Base-by-base conservation (phyloP, 116 monocot species). In the Papilionanthe hybrid region DNA sequence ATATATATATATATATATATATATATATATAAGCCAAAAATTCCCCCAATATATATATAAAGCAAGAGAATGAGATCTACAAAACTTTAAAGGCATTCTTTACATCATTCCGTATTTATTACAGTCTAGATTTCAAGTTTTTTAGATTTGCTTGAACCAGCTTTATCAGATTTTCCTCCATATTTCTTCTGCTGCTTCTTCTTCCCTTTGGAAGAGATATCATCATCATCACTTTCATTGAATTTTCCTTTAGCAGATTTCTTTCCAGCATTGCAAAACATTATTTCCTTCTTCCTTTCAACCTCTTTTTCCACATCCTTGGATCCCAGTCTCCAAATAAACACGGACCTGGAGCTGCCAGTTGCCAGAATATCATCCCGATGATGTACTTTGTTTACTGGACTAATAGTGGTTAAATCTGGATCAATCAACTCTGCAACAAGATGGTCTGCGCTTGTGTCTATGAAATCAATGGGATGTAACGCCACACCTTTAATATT, bases 391-490 rank as follows among this genome's bases (percentile, higher is more conserved):
- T 97, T 97, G 84, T 92, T 97, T 49, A 97, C 94, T 58, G 97
- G 87, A 45, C 86, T 92, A 58, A 97, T 97, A 49, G 97, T 97
- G 75, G 94, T 91, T 79, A 97, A 91, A 72, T 92, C 89, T 37
- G 90, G 85, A 78, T 97, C 91, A 15, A 81, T 87, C 74, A 94
- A 91, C 82, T 94, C 94, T 7, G 92, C 94, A 19, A 94, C 83
- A 75, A 97, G 94, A 32, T 87, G 91, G 20, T 92, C 94, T 30
- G 92, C 86, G 43, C 72, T 88, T 0, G 86, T 92, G 57, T 97
- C 97, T 42, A 97, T 92, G 57, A 97, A 94, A 82, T 97, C 97
- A 77, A 97, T 94, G 5, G 97, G 97, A 86, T 97, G 97, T 32
- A 97, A 79, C 22, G 94, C 94, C 23, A 94, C 76, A 4, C 93